A percentile compares a stretch with the other conserved stretches of the same genome.
Conservation (phyloP, 305 asterid genomes). For the Andrographis paniculata region DNA sequence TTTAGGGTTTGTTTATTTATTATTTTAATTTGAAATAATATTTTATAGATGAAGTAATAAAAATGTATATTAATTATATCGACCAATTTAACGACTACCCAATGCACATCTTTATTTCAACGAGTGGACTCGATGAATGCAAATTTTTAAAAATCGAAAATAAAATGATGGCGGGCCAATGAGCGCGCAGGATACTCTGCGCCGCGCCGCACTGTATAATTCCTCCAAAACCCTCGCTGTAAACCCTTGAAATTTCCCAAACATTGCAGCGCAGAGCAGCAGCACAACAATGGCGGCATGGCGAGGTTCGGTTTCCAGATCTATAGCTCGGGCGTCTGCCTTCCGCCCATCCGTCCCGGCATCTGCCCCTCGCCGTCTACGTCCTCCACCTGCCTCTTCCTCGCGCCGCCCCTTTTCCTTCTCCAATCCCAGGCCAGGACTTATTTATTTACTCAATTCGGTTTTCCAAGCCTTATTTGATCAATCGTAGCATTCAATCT, state of each 20-base stretch:
- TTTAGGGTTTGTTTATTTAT: too few relatives aligned
- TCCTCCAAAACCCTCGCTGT: slow-evolving; percentile 23
- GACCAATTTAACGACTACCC: too few relatives aligned
- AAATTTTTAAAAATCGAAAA: slow-evolving; percentile 4
- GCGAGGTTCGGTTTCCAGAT: slow-evolving; percentile 78
- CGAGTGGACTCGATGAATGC: too few relatives aligned
- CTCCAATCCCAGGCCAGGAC: slow-evolving; percentile 58
- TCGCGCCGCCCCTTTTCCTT: slow-evolving; percentile 56
- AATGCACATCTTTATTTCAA: too few relatives aligned
- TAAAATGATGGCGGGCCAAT: neutral
- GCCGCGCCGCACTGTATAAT: slow-evolving; percentile 16
- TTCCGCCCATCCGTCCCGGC: slow-evolving; percentile 66
- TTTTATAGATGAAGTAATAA: too few relatives aligned
- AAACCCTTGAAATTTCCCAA: slow-evolving; percentile 19
- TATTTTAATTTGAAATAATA: too few relatives aligned
- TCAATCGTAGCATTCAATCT: too few relatives aligned
- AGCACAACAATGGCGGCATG: slow-evolving; percentile 57
- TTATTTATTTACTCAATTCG: neutral
- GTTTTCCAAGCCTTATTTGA: too few relatives aligned
- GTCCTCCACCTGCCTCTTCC: slow-evolving; percentile 43
- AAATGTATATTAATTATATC: too few relatives aligned
- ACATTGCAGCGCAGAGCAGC: slow-evolving; percentile 9
- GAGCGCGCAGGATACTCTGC: neutral
- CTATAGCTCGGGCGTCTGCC: slow-evolving; percentile 64
- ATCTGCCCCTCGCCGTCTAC: slow-evolving; percentile 51